Evolutionary conservation across 2,329 filamentous ascomycete genomes (phyloP).

Genomic region (Claviceps monticola): DNA sequence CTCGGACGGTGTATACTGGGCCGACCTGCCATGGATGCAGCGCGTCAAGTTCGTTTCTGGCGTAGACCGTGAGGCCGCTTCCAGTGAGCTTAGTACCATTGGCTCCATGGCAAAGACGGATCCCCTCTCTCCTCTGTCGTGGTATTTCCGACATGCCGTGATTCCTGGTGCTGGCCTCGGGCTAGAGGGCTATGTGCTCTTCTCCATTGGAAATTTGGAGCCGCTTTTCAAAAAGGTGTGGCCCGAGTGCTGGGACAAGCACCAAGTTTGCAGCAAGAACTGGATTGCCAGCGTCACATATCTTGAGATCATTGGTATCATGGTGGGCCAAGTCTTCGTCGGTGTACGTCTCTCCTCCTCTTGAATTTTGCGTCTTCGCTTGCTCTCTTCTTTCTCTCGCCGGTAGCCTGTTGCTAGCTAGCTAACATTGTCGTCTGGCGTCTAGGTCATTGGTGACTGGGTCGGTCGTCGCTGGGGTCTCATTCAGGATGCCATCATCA

Average conservation of each 20-base stretch:
- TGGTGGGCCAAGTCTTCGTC: slow-evolving; percentile 80
- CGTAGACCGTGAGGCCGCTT: slow-evolving; percentile 58
- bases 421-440: slow-evolving; percentile 3
- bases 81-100: slow-evolving; percentile 50
- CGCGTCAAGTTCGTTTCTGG: slow-evolving; percentile 62
- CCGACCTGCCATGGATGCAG: slow-evolving; percentile 60
- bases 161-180: slow-evolving; percentile 85
- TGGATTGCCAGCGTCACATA: slow-evolving; percentile 82
- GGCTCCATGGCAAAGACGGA: slow-evolving; percentile 76
- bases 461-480: slow-evolving; percentile 87
- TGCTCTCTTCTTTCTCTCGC: not conserved
- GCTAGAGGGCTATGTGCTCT: slow-evolving; percentile 89
- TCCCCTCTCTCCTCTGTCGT: slow-evolving; percentile 67
- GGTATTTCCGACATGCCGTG: slow-evolving; percentile 83
- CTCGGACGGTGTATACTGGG: slow-evolving; percentile 78
- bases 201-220: slow-evolving; percentile 88
- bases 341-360: slow-evolving; percentile 41
- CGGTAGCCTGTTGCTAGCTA: not conserved
- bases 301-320: slow-evolving; percentile 88
- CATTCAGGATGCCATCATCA: slow-evolving; percentile 86
- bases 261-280: slow-evolving; percentile 55
- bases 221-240: slow-evolving; percentile 68
- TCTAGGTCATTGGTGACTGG: slow-evolving; percentile 48
- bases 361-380: not conserved
- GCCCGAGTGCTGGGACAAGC: slow-evolving; percentile 60